Evolutionary conservation across 345 rosid species (phyloP).

Genomic region (Isatis tinctoria): DNA sequence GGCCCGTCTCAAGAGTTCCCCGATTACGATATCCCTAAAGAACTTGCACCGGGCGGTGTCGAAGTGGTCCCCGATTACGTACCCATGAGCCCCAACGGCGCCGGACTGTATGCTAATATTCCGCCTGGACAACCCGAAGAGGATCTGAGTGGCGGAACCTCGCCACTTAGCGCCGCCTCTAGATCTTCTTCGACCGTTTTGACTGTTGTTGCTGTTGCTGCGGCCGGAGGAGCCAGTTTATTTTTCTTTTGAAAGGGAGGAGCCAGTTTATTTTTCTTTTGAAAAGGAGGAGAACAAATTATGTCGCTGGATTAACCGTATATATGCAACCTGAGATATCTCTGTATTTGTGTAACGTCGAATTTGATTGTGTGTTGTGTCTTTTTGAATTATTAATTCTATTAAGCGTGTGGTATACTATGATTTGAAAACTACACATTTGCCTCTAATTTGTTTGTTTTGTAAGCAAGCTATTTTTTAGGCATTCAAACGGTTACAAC

Average conservation of each 20-base stretch:
- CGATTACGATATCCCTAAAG: constrained; percentile 29
- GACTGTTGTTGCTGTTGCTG: background rate
- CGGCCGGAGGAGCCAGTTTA: constrained; percentile 2
- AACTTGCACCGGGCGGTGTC: constrained; percentile 32
- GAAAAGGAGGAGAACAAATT: background rate
- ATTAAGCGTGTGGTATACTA: background rate
- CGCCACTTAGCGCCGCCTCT: background rate
- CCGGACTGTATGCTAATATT: too few relatives aligned
- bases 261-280: constrained; percentile 20
- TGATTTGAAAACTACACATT: background rate
- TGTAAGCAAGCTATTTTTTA: background rate
- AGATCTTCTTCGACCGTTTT: constrained; percentile 7
- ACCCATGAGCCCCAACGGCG: constrained; percentile 25
- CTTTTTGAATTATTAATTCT: background rate
- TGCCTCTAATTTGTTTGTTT: background rate
- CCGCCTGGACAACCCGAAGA: constrained; percentile 21
- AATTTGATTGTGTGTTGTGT: background rate
- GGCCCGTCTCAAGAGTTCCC: constrained; percentile 36
- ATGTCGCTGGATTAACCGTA: background rate
- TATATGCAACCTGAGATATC: background rate
- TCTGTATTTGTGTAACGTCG: background rate
- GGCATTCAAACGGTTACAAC: background rate
- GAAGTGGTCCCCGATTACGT: constrained; percentile 20
- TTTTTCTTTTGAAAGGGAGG: constrained; percentile 21
- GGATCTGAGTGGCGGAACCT: background rate